Evolutionary conservation across 148 eudicot genomes (phyloP).

Genomic region (Rhododendron williamsianum): DNA sequence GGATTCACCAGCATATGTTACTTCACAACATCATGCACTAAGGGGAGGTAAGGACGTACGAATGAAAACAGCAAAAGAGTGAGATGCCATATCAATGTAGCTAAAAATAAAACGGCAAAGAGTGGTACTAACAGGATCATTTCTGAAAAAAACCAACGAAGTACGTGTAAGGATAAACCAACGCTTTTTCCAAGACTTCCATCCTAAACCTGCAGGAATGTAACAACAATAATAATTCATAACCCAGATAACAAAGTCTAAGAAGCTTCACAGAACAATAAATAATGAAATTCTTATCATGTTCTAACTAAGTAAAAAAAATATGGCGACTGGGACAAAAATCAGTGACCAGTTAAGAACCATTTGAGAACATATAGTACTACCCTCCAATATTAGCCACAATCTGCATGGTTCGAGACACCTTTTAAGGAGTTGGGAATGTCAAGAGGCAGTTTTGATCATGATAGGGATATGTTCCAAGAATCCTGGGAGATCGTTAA

Average conservation of each 20-base stretch:
- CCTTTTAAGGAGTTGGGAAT: neutral
- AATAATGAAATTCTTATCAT: neutral
- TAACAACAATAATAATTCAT: neutral
- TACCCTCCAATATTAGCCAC: neutral
- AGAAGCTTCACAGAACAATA: neutral
- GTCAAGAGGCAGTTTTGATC: neutral
- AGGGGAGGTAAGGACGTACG: neutral
- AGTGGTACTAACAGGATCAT: conserved; percentile 75
- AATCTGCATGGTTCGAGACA: neutral
- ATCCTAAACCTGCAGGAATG: conserved; percentile 80
- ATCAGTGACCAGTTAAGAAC: neutral
- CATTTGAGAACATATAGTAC: neutral
- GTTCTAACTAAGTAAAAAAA: neutral
- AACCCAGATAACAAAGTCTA: neutral
- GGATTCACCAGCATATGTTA: neutral
- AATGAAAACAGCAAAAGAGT: neutral
- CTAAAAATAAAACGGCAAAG: conserved; percentile 10
- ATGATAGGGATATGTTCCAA: neutral
- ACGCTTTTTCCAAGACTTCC: conserved; percentile 99
- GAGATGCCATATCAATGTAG: neutral
- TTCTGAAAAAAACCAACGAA: conserved; percentile 94
- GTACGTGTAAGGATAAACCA: conserved; percentile 98
- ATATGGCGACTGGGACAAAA: neutral
- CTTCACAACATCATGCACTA: neutral
- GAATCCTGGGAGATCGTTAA: neutral